Percentiles rank a stretch among this genome's conserved stretches.
These are phyloP conservation scores for Dactylella cylindrospora DNA, from an alignment of 2,329 filamentous ascomycete genomes.

Conservation along the genomic window DNA sequence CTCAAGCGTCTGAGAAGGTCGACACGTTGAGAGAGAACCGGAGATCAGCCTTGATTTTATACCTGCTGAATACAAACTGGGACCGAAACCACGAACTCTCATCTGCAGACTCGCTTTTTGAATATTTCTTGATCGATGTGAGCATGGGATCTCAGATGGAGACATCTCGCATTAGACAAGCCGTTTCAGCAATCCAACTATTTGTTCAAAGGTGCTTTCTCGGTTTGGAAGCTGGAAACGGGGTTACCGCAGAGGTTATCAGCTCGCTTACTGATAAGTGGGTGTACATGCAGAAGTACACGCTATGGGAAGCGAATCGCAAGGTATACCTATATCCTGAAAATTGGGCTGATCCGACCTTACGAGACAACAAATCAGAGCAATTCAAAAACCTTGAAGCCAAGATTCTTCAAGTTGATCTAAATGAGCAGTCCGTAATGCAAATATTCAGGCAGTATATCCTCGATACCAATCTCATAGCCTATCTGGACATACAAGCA, in stretches of 20 bases:
- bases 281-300: conserved; percentile 49
- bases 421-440: conserved; percentile 27
- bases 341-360: conserved; percentile 50
- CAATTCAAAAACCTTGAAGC: conserved; percentile 47
- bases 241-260: not conserved
- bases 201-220: conserved; percentile 51
- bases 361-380: conserved; percentile 51
- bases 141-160: conserved; percentile 49
- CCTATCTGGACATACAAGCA: conserved; percentile 21
- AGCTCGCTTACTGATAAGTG: conserved; percentile 39
- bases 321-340: conserved; percentile 51
- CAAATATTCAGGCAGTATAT: not conserved
- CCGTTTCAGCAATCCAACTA: conserved; percentile 49
- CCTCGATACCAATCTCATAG: not conserved
- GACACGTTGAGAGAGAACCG: conserved; percentile 25
- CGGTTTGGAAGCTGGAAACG: conserved; percentile 47
- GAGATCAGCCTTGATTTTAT: conserved; percentile 44
- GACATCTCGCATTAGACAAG: conserved; percentile 51
- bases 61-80: conserved; percentile 34
- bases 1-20: too few relatives aligned
- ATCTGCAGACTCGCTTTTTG: conserved; percentile 49
- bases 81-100: not conserved
- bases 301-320: conserved; percentile 50
- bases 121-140: conserved; percentile 51
- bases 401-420: conserved; percentile 46